Base-by-base conservation (phyloP, 148 eudicot species). In the Chenopodium suecicum region DNA sequence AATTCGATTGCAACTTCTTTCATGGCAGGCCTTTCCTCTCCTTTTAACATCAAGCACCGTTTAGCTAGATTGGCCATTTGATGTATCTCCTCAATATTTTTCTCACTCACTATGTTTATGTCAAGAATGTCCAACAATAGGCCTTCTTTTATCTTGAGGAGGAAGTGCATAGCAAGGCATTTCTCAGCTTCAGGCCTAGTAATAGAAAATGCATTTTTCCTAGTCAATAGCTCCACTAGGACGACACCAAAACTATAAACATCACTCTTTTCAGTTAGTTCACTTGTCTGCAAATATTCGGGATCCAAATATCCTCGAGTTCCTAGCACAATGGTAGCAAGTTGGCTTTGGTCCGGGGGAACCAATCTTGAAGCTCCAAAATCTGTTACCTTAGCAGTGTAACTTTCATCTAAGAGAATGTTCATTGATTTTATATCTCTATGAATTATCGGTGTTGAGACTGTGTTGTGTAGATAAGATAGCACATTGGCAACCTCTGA, bases 301-400 rank as follows among this genome's bases (percentile, higher is more conserved):
- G 81, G 81, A 16, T 78, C 81, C 22, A 78, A 29, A 73, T 78
- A 78, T 20, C 81, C 81, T 2, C 70, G n/a, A 27, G 81, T 78
- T 48, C 81, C 81, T 7, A 67, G 74, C 16, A 78, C 81, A 64
- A 78, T 68, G 3, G 81, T 78, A 50, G 81, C 74, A 44, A 67
- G 27, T 7, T 78, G 81, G 27, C 68, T 47, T 68, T 68, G 22
- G 29, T 78, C 81, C 3, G 70, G 23, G 17, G 81, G 81, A 50
- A 78, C 74, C 22, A 78, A 54, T 13, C 74, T 78, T 29, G 81
- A 78, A 37, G 44, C 44, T 37, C 44, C 44, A 37, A 37, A 37
- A 37, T 37, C 44, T 37, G 44, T 37, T 6, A 37, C 44, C 44
- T 37, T 37, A 37, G 44, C 44, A 37, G 44, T 37, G 44, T 37